A percentile compares a stretch with the other conserved stretches of the same genome.
phyloP scores from a whole-genome alignment of 2,329 filamentous ascomycete species.

The Ophiostoma sp. region DNA sequence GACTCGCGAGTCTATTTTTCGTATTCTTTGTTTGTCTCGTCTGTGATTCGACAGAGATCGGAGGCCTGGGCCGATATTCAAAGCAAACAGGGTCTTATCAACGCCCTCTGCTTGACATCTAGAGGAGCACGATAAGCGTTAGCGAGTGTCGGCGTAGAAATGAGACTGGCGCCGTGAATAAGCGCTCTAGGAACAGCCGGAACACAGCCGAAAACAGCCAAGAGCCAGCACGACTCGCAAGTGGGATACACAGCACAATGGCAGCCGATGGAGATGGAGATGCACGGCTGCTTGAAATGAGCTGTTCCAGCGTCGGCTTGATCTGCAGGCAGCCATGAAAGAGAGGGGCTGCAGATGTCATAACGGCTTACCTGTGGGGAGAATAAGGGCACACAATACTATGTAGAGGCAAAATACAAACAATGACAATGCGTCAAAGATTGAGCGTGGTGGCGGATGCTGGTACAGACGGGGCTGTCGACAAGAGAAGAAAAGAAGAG shows the following conservation, averaged over 20 bases:
- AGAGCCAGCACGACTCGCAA: neutral
- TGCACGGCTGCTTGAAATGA: neutral
- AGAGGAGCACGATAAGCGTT: neutral
- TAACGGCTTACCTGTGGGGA: slow-evolving; percentile 10
- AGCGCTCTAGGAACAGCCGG: neutral
- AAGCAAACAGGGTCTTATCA: neutral
- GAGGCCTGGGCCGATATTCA: neutral
- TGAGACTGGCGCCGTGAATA: neutral
- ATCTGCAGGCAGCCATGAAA: slow-evolving; percentile 17
- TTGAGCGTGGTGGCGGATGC: neutral
- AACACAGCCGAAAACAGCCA: neutral
- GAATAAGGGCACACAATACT: neutral
- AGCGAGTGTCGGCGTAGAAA: slow-evolving; percentile 6
- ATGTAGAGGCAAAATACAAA: neutral
- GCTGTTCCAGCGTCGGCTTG: slow-evolving; percentile 6
- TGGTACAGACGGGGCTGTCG: neutral
- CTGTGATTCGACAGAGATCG: neutral
- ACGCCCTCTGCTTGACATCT: neutral
- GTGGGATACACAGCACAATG: neutral
- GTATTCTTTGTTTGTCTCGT: neutral
- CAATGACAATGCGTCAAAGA: neutral
- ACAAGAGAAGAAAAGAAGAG: neutral
- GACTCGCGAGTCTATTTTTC: neutral
- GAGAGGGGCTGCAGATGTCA: neutral
- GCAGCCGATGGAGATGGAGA: neutral